These are phyloP conservation scores for Closterium sp. DNA, from an alignment of 139 green algal genomes.

Conservation along the genomic window DNA sequence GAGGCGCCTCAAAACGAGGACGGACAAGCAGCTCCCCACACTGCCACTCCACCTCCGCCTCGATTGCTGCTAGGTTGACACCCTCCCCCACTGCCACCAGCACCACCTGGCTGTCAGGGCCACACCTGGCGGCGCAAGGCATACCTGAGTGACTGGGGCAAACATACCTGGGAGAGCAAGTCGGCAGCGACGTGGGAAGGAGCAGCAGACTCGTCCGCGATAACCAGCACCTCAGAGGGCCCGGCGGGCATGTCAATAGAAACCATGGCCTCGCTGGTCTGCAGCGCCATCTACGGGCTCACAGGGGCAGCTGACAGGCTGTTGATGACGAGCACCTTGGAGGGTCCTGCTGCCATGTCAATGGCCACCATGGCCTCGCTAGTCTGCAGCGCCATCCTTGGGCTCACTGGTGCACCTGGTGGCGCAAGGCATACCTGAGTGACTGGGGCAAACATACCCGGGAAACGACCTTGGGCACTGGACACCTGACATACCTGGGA, in stretches of 20 bases:
- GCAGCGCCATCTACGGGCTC: conserved; percentile 87
- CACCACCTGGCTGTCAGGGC: conserved; percentile 88
- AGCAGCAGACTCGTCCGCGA: conserved; percentile 81
- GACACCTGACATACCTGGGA: conserved; percentile 64
- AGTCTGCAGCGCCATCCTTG: too few relatives aligned
- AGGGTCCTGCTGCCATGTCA: conserved; percentile 85
- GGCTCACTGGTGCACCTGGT: too few relatives aligned
- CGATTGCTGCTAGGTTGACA: conserved; percentile 76
- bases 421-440: conserved; percentile 71
- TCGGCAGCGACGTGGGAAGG: conserved; percentile 85
- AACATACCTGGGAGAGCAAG: conserved; percentile 80
- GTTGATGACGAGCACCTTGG: conserved; percentile 59
- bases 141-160: conserved; percentile 62
- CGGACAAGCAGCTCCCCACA: conserved; percentile 48
- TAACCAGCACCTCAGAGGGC: conserved; percentile 83
- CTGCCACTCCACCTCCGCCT: conserved; percentile 77
- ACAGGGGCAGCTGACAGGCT: too few relatives aligned
- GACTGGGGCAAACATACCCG: conserved; percentile 59
- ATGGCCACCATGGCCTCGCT: too few relatives aligned
- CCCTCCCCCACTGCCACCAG: conserved; percentile 83
- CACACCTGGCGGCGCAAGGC: conserved; percentile 76
- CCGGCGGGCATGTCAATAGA: conserved; percentile 97
- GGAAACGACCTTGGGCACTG: too few relatives aligned
- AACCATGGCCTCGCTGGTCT: conserved; percentile 87
- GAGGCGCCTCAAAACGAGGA: too few relatives aligned